Evolutionary conservation across 2,329 filamentous ascomycete genomes (phyloP), one percentile per base, ranked within the genome.

Genomic region (Penicillium sp.): DNA sequence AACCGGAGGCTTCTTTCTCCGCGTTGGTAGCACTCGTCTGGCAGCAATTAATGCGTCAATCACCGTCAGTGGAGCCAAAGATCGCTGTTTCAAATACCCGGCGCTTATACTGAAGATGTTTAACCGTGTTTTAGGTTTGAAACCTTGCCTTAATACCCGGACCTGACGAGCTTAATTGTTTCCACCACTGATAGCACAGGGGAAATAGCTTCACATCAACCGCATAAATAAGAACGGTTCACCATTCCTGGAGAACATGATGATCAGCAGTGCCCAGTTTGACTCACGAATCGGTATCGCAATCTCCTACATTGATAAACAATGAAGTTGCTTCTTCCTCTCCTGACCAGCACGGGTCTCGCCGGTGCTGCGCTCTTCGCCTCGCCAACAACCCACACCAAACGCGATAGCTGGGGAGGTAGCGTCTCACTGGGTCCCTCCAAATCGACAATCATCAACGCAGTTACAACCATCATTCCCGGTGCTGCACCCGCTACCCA

Each of bases 391-490:
- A 58, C 61, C n/a, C 47, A 63, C 9, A 53, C 50, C 52, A 70
- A 69, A 54, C 61, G 67, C 27, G 75, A 77, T 44, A 69, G 60
- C 35, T 77, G 75, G 75, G 76, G 75, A 35, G 75, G 75, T 16
- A 70, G 71, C 22, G 70, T 77, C 9, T 78, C 74, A 9, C 70
- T 78, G 4, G 75, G 76, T 31, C 73, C 71, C 14, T 65, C 71
- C 3, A 77, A 70, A 46, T 77, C 75, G 6, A 73, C 71, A 44
- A 79, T 78, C 55, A 62, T 74, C 62, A 71, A 74, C 36, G 73
- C 77, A 4, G 73, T 76, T 14, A 79, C 78, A 7, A 78, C 73
- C 6, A 59, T 79, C n/a, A 73, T 77, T 37, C 77, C 77, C 1
- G 77, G 77, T 22, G 59, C 65, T 1, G 75, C 77, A 0, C 78